A percentile compares a stretch with the other conserved stretches of the same genome.
phyloP scores from a whole-genome alignment of 2,329 filamentous ascomycete species.

The Herpotrichia juniperi region DNA sequence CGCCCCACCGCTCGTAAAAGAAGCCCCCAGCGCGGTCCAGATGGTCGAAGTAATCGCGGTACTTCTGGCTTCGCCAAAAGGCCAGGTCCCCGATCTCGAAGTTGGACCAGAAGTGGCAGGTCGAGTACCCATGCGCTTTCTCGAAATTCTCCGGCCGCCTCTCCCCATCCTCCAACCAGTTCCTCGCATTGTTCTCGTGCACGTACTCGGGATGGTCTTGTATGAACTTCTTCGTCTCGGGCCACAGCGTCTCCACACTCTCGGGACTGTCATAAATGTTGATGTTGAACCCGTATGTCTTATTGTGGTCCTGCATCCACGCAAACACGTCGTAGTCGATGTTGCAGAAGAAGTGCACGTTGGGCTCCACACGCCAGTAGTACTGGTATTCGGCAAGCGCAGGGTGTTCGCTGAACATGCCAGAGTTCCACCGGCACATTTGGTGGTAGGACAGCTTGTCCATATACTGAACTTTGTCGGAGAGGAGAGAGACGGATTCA shows the following conservation, averaged over 20 bases:
- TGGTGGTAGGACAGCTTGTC: slow-evolving; percentile 91
- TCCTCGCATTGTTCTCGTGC: slow-evolving; percentile 81
- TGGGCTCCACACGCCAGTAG: slow-evolving; percentile 99
- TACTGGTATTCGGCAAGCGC: slow-evolving; percentile 81
- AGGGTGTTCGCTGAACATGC: slow-evolving; percentile 96
- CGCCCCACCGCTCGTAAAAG: slow-evolving; percentile 98
- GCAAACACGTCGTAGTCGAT: slow-evolving; percentile 98
- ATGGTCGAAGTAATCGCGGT: slow-evolving; percentile 96
- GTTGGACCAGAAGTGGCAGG: slow-evolving; percentile 99
- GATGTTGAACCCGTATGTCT: slow-evolving; percentile 98
- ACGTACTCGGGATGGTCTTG: slow-evolving; percentile 82
- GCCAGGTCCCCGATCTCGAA: slow-evolving; percentile 94
- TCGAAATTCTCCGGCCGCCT: slow-evolving; percentile 79
- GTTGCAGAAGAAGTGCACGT: slow-evolving; percentile 99
- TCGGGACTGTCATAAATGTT: slow-evolving; percentile 92
- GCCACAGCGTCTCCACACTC: slow-evolving; percentile 88
- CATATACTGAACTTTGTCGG: slow-evolving; percentile 89
- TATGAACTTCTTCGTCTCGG: slow-evolving; percentile 92
- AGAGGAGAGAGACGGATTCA: slow-evolving; percentile 82
- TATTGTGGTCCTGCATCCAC: slow-evolving; percentile 98
- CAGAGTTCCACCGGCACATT: slow-evolving; percentile 99
- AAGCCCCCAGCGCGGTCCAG: slow-evolving; percentile 93
- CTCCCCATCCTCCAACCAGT: slow-evolving; percentile 81
- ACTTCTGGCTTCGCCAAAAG: slow-evolving; percentile 89
- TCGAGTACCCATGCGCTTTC: slow-evolving; percentile 90